Evolutionary conservation across 2,329 filamentous ascomycete genomes (phyloP).

Genomic region (Alternaria sp.): DNA sequence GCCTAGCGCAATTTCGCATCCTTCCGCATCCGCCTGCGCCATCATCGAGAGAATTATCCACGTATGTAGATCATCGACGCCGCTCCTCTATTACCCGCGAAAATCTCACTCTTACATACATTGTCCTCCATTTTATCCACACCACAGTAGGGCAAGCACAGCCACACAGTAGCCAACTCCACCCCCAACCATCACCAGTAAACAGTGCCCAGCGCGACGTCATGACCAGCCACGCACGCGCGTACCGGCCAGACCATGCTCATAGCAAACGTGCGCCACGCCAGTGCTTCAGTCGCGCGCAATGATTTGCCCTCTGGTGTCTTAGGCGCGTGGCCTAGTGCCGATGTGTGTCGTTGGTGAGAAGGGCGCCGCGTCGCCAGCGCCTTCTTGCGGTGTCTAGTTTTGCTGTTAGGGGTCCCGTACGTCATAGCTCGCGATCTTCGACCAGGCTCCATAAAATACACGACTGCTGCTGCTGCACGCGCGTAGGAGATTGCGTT

Average conservation of each 20-base stretch:
- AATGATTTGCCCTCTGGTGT: constrained; percentile 9
- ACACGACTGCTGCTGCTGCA: constrained; percentile 23
- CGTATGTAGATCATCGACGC: constrained; percentile 2
- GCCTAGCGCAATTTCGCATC: background rate
- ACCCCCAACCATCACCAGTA: background rate
- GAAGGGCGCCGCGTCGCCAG: constrained; percentile 5
- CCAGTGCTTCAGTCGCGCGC: constrained; percentile 9
- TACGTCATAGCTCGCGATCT: constrained; percentile 33
- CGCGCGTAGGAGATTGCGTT: constrained; percentile 28
- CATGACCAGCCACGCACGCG: constrained; percentile 14
- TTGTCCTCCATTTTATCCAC: background rate
- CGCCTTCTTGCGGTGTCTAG: constrained; percentile 3
- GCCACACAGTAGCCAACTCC: background rate
- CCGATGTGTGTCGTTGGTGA: constrained; percentile 15
- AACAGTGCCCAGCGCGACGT: constrained; percentile 2
- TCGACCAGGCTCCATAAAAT: constrained; percentile 28
- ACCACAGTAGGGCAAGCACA: background rate
- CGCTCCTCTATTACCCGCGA: background rate
- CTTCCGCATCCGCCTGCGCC: background rate
- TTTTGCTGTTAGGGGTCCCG: constrained; percentile 8
- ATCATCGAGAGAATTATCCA: background rate
- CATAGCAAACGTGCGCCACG: constrained; percentile 6
- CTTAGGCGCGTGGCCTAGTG: constrained; percentile 14
- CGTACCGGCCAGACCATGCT: constrained; percentile 9
- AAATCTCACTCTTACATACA: background rate